phyloP scores from a whole-genome alignment of 306 rosid genomes.

The Castanea crenata region DNA sequence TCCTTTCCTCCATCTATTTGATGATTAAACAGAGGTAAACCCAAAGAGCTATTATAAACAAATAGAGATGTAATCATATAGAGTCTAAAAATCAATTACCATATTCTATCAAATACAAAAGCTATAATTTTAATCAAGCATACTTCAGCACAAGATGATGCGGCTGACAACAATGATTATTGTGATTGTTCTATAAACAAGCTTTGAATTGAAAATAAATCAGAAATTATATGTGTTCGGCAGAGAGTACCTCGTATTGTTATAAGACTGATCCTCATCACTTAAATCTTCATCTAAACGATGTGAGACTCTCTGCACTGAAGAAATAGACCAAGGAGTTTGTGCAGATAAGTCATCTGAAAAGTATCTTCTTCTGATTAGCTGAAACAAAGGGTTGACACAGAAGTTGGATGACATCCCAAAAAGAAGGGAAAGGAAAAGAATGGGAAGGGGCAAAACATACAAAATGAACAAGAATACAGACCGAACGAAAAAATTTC shows the following conservation, averaged over 20 bases:
- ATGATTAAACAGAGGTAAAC: background rate
- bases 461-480: conserved; percentile 27
- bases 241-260: conserved; percentile 48
- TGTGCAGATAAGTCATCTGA: conserved; percentile 70
- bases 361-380: conserved; percentile 90
- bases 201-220: conserved; percentile 1
- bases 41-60: background rate
- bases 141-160: background rate
- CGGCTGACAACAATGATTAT: background rate
- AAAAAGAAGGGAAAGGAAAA: background rate
- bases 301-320: conserved; percentile 51
- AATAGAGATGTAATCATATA: background rate
- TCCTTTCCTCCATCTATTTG: background rate
- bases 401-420: conserved; percentile 30
- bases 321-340: conserved; percentile 68
- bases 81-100: background rate
- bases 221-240: background rate
- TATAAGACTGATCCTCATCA: conserved; percentile 63
- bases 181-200: conserved; percentile 5
- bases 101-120: background rate
- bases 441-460: background rate
- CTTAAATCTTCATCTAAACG: conserved; percentile 68
- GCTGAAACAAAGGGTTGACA: conserved; percentile 45
- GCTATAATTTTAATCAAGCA: background rate
- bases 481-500: conserved; percentile 83